Base-by-base conservation (phyloP, 495 filamentous ascomycete genomes). In the Penicillium fimorum region DNA sequence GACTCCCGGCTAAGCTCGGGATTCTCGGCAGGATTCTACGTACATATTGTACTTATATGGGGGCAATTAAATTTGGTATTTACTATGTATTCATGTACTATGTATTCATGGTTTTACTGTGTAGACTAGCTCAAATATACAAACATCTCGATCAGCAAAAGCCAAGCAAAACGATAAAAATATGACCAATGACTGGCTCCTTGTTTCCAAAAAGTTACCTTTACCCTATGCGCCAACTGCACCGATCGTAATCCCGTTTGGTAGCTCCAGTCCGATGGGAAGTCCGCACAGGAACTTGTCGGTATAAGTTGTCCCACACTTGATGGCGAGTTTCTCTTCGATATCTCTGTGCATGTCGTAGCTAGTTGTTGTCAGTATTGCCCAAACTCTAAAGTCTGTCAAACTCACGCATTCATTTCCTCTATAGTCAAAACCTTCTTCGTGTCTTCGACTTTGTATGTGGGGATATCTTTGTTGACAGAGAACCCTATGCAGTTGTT, bases 341-440 rank as follows among this genome's bases (percentile, higher is more conserved):
- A 79, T 53, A 53, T 80, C 73, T 25, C 62, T 62, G 57, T 76
- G 69, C 79, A 81, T 79, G 55, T 81, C 75, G 54, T 80, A 81
- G 29, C 70, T 79, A 47, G 2, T 27, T 1, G 43, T 18, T 38
- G 44, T 69, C 53, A 69, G 57, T 13, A 18, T 13, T 25, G 33
- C 7, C 2, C 18, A 4, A 24, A 1, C 17, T 7, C 8, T 11
- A 37, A 30, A 18, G 4, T 17, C 1, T 4, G 17, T 11, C 1
- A 10, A 2, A 71, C 77, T 69, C 61, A 79, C 74, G 63, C 63
- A 48, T 81, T 80, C 76, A 81, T 81, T 47, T 81, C 77, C 54
- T 80, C 77, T 35, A 80, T 78, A 0, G 77, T 81, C n/a, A 81
- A 56, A 29, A 77, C 76, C 45, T 74, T 68, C 56, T 76, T 75